Base-by-base conservation (phyloP, 2,329 filamentous ascomycete species). In the Calonectria honghensis region DNA sequence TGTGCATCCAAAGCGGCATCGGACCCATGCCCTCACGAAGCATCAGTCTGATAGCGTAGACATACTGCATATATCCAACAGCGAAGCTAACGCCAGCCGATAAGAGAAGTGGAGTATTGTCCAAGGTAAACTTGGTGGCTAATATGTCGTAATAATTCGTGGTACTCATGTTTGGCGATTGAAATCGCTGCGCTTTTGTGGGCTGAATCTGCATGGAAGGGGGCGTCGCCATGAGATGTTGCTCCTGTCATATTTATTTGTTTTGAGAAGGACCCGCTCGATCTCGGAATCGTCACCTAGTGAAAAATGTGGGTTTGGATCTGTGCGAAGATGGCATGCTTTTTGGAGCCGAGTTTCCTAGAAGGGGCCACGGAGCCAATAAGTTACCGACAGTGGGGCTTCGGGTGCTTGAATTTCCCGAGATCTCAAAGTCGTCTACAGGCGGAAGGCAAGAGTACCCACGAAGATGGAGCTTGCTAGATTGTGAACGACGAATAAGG, bases 1-100 rank as follows among this genome's bases (percentile, higher is more conserved):
- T 45, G 14, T 69, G 71, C 65, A 73, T 73, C 71, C 65, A 73
- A 18, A 73, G 65, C 0, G 75, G 69, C 7, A 77, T 76, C 0
- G 72, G 75, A 0, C 72, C 72, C 14, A 50, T 69, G 0, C 69
- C 69, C 24, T 77, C 75, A 0, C 57, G 68, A 0, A 76, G 20
- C 3, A 52, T 35, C 0, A 75, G 52, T 27, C 54, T 32, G 37
- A 76, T 69, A 1, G 74, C 41, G 14, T 77, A 75, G 1, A 51
- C 32, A 51, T 76, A 77, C 24, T 73, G 72, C 4, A 24, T 32
- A 10, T 63, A 70, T 18, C 68, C 54, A 27, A 70, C 54, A 5
- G 29, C 31, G 24, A 39, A 63, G 32, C 24, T 63, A 10, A 63
- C n/a, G 2, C 27, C 54, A 7, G 32, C 41, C 1, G 41, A 14